phyloP scores from a whole-genome alignment of 2,329 filamentous ascomycete species.

The Talaromyces sp. region DNA sequence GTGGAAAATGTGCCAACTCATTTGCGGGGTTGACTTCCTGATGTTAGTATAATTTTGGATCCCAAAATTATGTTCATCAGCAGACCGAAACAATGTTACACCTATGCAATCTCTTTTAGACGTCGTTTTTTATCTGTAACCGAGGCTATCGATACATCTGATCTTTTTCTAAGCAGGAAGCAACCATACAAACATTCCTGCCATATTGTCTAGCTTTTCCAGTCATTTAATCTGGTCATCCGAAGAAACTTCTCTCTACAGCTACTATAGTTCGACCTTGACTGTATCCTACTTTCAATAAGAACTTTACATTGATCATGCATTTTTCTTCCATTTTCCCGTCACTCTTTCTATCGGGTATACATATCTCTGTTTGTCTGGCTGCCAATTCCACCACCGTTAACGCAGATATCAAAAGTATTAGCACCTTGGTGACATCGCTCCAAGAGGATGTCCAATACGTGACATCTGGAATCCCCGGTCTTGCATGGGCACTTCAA shows the following conservation, averaged over 20 bases:
- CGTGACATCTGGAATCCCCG: neutral
- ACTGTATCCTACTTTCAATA: neutral
- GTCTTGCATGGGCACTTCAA: neutral
- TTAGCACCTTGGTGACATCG: neutral
- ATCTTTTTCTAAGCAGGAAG: neutral
- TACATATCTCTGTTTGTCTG: neutral
- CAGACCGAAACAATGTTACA: neutral
- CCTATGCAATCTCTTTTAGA: neutral
- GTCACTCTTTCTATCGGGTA: neutral
- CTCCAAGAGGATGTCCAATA: neutral
- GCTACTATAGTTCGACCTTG: neutral
- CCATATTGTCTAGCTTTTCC: neutral
- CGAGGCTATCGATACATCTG: neutral
- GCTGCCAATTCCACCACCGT: neutral
- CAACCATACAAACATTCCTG: no score
- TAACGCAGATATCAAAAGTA: neutral
- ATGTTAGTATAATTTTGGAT: neutral
- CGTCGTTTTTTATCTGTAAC: neutral
- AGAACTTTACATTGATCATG: neutral
- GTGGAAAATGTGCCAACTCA: no score
- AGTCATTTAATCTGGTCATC: neutral
- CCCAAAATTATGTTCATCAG: neutral
- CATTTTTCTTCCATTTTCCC: neutral
- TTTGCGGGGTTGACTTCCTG: neutral
- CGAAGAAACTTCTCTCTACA: neutral